Conservation (phyloP, 306 rosid genomes). For the Leucaena leucocephala region DNA sequence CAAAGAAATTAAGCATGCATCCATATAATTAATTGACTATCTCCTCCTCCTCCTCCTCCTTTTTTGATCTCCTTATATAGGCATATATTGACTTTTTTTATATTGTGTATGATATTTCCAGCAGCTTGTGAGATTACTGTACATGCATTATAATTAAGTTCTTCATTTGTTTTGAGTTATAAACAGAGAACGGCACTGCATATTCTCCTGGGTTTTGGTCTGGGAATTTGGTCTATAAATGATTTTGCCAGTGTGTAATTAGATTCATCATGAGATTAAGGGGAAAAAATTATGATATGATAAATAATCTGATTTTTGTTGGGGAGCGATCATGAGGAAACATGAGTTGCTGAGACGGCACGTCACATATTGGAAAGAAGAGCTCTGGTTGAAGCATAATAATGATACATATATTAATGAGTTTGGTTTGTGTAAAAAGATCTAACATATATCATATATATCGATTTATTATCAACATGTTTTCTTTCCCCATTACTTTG, state of each 20-base stretch:
- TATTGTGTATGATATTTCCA: conserved; percentile 34
- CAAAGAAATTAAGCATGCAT: neutral
- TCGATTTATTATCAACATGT: neutral
- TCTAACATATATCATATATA: neutral
- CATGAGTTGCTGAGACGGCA: conserved; percentile 58
- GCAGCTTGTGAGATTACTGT: neutral
- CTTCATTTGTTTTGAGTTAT: conserved; percentile 34
- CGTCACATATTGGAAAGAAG: conserved; percentile 39
- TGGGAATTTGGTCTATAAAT: conserved; percentile 20
- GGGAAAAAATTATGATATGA: neutral
- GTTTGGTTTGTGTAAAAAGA: conserved; percentile 50
- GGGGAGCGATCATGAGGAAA: conserved; percentile 40
- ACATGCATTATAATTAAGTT: conserved; percentile 26
- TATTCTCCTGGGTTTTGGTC: conserved; percentile 16
- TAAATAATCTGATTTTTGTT: neutral
- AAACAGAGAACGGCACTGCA: neutral
- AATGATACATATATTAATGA: conserved; percentile 41
- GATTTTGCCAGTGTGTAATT: conserved; percentile 22
- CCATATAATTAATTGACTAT: neutral
- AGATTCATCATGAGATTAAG: conserved; percentile 30
- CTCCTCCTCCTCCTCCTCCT: neutral
- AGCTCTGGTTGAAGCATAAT: conserved; percentile 45
- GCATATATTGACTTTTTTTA: conserved; percentile 29
- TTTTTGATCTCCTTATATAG: conserved; percentile 28
- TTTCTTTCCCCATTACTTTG: neutral